These are phyloP conservation scores for Cyberlindnera americana DNA, from an alignment of 805 yeast species.

Conservation along the genomic window DNA sequence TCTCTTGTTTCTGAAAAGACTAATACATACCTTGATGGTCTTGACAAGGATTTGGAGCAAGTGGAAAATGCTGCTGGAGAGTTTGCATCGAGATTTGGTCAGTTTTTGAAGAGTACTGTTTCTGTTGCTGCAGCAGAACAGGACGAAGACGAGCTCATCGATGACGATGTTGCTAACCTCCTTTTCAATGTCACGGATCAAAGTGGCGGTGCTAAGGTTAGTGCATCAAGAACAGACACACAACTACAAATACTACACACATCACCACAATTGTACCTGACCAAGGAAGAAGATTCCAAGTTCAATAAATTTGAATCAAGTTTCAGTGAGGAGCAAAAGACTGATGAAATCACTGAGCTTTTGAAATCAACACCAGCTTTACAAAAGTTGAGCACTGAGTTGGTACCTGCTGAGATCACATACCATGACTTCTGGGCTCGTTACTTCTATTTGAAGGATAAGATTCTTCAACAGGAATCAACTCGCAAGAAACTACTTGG, in stretches of 20 bases:
- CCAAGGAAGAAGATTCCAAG: constrained; percentile 31
- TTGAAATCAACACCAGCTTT: constrained; percentile 30
- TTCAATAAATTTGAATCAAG: constrained; percentile 33
- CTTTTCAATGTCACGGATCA: constrained; percentile 40
- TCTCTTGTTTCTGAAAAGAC: constrained; percentile 34
- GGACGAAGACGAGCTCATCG: constrained; percentile 24
- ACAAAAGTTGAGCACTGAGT: constrained; percentile 45
- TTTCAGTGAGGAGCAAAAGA: constrained; percentile 44
- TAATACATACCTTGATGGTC: constrained; percentile 61
- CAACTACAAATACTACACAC: constrained; percentile 54
- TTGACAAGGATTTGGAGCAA: constrained; percentile 70
- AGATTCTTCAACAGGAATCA: constrained; percentile 40
- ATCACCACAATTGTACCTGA: constrained; percentile 31
- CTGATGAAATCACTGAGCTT: constrained; percentile 47
- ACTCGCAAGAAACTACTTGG: constrained; percentile 52
- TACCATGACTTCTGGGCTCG: constrained; percentile 72
- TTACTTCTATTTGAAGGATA: constrained; percentile 53
- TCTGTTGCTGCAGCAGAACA: constrained; percentile 25
- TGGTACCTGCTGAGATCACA: constrained; percentile 63
- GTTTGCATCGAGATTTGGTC: constrained; percentile 56
- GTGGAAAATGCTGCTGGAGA: constrained; percentile 68
- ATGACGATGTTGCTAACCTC: constrained; percentile 35
- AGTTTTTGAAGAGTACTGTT: constrained; percentile 44
- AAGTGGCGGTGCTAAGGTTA: constrained; percentile 33
- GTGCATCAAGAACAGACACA: constrained; percentile 57